phyloP scores from a whole-genome alignment of 139 green algal species.

The Picochlorum sp. region DNA sequence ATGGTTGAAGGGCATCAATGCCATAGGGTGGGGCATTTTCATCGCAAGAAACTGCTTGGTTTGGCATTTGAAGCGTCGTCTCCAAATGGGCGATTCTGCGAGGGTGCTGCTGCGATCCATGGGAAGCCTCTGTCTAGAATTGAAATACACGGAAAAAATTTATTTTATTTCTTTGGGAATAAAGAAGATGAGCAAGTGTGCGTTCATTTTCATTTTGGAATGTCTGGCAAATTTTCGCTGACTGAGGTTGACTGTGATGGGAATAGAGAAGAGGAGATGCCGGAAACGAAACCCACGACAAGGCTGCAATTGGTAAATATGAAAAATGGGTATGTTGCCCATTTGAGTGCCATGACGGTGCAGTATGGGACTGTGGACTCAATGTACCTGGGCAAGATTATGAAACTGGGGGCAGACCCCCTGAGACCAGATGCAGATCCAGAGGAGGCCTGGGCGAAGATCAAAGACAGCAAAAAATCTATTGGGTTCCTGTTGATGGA shows the following conservation, averaged over 20 bases:
- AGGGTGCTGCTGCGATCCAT: slow-evolving; percentile 48
- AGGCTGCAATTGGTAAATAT: slow-evolving; percentile 37
- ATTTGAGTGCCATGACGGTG: slow-evolving; percentile 76
- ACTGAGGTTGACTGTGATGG: background rate
- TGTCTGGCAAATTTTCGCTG: slow-evolving; percentile 37
- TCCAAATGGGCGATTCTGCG: slow-evolving; percentile 62
- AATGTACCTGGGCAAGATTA: slow-evolving; percentile 40
- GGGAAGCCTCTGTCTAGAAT: slow-evolving; percentile 42
- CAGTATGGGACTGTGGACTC: slow-evolving; percentile 28
- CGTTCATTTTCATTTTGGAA: slow-evolving; percentile 78
- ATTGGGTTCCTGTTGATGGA: slow-evolving; percentile 78
- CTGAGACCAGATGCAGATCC: slow-evolving; percentile 45
- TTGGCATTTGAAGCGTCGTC: slow-evolving; percentile 45
- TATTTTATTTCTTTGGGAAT: slow-evolving; percentile 74
- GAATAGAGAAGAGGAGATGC: background rate
- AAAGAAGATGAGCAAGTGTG: slow-evolving; percentile 21
- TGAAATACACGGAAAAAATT: slow-evolving; percentile 69
- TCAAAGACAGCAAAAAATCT: slow-evolving; percentile 37
- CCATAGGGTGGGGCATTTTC: slow-evolving; percentile 55
- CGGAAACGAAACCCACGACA: slow-evolving; percentile 43
- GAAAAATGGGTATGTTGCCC: slow-evolving; percentile 26
- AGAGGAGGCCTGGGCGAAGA: slow-evolving; percentile 20
- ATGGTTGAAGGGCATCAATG: slow-evolving; percentile 72
- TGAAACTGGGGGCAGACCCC: slow-evolving; percentile 63
- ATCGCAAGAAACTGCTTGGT: slow-evolving; percentile 43